phyloP scores from a whole-genome alignment of 345 rosid genomes.

The Hibiscus tridactylites region DNA sequence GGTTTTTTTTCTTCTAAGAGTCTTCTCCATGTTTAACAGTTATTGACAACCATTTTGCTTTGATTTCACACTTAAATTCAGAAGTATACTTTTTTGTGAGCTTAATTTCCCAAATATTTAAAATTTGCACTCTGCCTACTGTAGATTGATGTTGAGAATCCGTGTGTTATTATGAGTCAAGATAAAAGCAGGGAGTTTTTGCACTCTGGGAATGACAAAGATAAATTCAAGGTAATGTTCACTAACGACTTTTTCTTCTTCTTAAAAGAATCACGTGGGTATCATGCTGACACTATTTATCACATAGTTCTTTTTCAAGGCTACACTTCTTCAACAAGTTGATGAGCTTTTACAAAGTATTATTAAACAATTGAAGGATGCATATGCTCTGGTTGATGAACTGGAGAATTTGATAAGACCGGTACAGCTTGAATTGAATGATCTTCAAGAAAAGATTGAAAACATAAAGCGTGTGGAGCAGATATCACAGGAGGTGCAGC shows the following conservation, averaged over 20 bases:
- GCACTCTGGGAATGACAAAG: constrained; percentile 95
- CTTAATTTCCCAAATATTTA: neutral
- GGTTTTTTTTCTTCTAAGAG: neutral
- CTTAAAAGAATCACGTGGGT: constrained; percentile 8
- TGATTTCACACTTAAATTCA: neutral
- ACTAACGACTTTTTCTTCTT: neutral
- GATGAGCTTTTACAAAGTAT: constrained; percentile 73
- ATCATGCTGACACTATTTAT: constrained; percentile 22
- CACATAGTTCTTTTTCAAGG: constrained; percentile 85
- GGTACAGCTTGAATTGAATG: constrained; percentile 56
- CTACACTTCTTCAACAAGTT: constrained; percentile 94
- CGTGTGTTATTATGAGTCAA: constrained; percentile 96
- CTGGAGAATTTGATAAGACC: constrained; percentile 71
- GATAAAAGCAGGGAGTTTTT: constrained; percentile 97
- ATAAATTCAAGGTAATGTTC: constrained; percentile 72
- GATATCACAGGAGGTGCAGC: constrained; percentile 63
- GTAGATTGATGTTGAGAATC: constrained; percentile 98
- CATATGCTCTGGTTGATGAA: constrained; percentile 55
- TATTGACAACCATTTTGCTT: neutral
- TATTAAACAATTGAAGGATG: constrained; percentile 43
- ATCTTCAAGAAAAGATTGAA: constrained; percentile 62
- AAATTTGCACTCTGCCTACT: constrained; percentile 6
- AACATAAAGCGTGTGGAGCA: constrained; percentile 86
- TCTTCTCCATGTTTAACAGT: neutral
- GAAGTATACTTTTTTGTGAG: neutral